Evolutionary conservation across 768 basidiomycete genomes (phyloP).

Genomic region (Amyloporia xantha): DNA sequence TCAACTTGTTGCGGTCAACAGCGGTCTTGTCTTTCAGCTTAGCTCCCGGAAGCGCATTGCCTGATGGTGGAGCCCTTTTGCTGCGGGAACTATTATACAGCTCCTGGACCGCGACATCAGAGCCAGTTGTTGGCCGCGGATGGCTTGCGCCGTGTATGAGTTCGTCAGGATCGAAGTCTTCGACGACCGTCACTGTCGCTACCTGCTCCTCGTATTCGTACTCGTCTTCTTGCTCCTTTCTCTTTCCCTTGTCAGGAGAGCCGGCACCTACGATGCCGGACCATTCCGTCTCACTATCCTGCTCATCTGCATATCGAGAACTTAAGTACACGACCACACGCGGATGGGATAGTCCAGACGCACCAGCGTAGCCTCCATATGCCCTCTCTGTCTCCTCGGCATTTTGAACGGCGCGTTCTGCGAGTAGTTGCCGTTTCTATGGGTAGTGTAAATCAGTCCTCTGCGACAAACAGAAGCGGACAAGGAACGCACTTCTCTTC

Average conservation of each 20-base stretch:
- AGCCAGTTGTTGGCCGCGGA: conserved; percentile 9
- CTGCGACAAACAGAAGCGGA: too few relatives aligned
- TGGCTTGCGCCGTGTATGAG: conserved; percentile 39
- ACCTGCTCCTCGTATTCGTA: conserved; percentile 80
- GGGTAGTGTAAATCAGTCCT: conserved; percentile 9
- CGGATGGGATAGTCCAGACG: neutral
- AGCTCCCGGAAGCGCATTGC: conserved; percentile 11
- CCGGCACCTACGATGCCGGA: conserved; percentile 36
- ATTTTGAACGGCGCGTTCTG: conserved; percentile 74
- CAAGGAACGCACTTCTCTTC: conserved; percentile 66
- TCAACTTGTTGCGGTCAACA: conserved; percentile 4
- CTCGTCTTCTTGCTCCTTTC: conserved; percentile 49
- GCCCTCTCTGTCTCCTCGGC: conserved; percentile 72
- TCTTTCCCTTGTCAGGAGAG: conserved; percentile 13
- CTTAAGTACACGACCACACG: neutral
- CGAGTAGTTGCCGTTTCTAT: conserved; percentile 72
- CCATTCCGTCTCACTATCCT: conserved; percentile 31
- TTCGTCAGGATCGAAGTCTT: conserved; percentile 78
- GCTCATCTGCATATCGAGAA: neutral
- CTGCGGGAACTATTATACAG: neutral
- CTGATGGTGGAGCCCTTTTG: too few relatives aligned
- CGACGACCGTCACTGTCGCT: conserved; percentile 86
- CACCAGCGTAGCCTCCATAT: conserved; percentile 37
- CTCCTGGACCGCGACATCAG: neutral
- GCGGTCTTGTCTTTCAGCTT: conserved; percentile 2